A percentile compares a stretch with the other conserved stretches of the same genome.
Evolutionary conservation across 768 basidiomycete genomes (phyloP).

Genomic region (Botryobasidium botryosum): DNA sequence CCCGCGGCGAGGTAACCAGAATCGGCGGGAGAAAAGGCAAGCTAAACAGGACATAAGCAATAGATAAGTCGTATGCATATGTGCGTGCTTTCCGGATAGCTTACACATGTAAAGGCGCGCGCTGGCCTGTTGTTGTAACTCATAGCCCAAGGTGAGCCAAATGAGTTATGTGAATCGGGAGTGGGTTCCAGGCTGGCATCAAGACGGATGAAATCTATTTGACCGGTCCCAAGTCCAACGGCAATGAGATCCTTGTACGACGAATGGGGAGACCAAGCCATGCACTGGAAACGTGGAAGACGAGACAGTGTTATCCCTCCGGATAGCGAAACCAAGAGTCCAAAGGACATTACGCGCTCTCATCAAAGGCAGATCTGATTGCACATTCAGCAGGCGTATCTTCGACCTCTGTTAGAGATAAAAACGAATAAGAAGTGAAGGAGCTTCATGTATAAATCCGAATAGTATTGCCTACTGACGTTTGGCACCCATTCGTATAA

Average conservation of each 20-base stretch:
- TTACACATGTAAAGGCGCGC: background rate
- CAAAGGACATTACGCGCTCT: background rate
- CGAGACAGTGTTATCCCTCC: background rate
- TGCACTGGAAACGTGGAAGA: slow-evolving; percentile 5
- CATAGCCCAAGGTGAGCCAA: slow-evolving; percentile 1
- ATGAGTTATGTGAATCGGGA: slow-evolving; percentile 1
- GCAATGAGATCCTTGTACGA: slow-evolving; percentile 12
- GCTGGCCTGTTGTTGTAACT: background rate
- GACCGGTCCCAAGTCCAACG: slow-evolving; percentile 8
- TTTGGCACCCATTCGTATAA: slow-evolving; percentile 8
- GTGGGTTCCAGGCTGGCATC: background rate
- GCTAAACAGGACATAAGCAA: slow-evolving; percentile 2
- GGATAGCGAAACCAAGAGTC: too few species aligned
- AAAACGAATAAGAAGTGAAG: background rate
- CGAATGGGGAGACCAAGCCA: slow-evolving; percentile 13
- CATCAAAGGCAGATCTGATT: slow-evolving; percentile 7
- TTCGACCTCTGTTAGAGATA: background rate
- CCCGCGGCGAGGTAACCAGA: slow-evolving; percentile 13
- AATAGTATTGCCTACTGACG: slow-evolving; percentile 3
- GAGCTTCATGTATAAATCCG: background rate
- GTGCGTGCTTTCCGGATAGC: background rate
- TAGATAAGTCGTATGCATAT: background rate
- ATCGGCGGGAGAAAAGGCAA: slow-evolving; percentile 12
- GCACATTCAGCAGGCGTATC: slow-evolving; percentile 5
- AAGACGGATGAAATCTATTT: slow-evolving; percentile 10